phyloP scores from a whole-genome alignment of 306 rosid species.

The Acacia melanoxylon region DNA sequence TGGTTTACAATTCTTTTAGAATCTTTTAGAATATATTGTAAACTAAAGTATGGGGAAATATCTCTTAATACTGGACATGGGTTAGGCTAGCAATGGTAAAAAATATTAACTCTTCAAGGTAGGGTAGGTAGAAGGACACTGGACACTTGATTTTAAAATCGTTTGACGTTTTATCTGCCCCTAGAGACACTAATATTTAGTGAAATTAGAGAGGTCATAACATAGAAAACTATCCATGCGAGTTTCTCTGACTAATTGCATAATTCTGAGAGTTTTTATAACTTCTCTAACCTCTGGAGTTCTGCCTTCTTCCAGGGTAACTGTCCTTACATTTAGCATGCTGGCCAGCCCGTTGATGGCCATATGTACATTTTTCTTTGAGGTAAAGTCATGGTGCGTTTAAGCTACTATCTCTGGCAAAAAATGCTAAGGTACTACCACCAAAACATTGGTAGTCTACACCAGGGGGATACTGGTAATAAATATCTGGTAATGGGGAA shows the following conservation, averaged over 20 bases:
- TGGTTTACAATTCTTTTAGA: neutral
- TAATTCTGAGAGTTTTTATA: neutral
- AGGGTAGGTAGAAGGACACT: neutral
- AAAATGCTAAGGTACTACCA: neutral
- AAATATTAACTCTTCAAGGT: neutral
- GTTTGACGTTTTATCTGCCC: neutral
- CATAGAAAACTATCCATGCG: neutral
- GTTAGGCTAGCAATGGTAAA: neutral
- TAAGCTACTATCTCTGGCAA: constrained; percentile 1
- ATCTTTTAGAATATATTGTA: neutral
- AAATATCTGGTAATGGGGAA: neutral
- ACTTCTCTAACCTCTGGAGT: constrained; percentile 7
- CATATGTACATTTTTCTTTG: constrained; percentile 54
- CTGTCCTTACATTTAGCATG: constrained; percentile 68
- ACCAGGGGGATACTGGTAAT: neutral
- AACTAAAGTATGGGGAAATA: neutral
- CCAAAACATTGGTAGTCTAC: neutral
- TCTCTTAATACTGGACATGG: neutral
- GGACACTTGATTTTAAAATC: constrained; percentile 1
- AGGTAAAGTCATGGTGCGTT: constrained; percentile 46
- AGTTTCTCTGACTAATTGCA: neutral
- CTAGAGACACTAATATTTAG: neutral
- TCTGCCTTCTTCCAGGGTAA: constrained; percentile 51
- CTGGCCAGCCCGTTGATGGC: constrained; percentile 68
- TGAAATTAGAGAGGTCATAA: constrained; percentile 1